A percentile compares a stretch with the other conserved stretches of the same genome.
Conservation (phyloP, 2,329 filamentous ascomycete genomes). For the Blumeria hordei region DNA sequence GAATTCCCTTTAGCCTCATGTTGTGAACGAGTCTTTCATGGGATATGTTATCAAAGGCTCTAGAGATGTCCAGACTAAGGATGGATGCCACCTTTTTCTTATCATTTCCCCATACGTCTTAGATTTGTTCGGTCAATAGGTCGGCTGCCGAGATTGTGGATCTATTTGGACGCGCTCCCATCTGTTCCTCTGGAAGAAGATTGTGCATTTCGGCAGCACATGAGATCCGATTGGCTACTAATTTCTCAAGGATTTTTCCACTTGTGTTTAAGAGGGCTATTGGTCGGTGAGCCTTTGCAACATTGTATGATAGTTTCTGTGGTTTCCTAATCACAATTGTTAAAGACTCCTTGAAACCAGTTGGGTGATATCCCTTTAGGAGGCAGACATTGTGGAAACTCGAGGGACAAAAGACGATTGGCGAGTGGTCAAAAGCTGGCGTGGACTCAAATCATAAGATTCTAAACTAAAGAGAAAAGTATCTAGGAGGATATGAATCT, state of each 20-base stretch:
- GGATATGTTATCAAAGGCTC: not conserved
- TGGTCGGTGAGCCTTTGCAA: not conserved
- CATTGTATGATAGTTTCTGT: not conserved
- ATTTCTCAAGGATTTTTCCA: not conserved
- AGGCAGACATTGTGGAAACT: too few species aligned
- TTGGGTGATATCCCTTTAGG: not conserved
- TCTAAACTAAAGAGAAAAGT: too few species aligned
- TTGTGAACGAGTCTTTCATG: slow-evolving; percentile 1
- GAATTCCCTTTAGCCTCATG: not conserved
- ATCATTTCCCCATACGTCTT: not conserved
- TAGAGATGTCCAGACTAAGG: not conserved
- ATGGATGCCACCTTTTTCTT: not conserved
- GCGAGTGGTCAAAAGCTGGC: too few species aligned
- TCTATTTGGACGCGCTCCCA: not conserved
- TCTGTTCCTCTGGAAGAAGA: not conserved
- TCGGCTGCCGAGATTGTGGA: not conserved
- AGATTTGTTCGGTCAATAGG: not conserved
- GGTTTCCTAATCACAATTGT: not conserved
- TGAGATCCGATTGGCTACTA: not conserved
- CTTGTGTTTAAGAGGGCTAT: not conserved
- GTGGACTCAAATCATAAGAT: too few species aligned
- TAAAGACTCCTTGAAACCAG: not conserved
- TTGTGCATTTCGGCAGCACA: not conserved
- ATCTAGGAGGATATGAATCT: too few species aligned
- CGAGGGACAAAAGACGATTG: too few species aligned